Conservation (phyloP, 768 basidiomycete genomes). For the Naematelia encephala region DNA sequence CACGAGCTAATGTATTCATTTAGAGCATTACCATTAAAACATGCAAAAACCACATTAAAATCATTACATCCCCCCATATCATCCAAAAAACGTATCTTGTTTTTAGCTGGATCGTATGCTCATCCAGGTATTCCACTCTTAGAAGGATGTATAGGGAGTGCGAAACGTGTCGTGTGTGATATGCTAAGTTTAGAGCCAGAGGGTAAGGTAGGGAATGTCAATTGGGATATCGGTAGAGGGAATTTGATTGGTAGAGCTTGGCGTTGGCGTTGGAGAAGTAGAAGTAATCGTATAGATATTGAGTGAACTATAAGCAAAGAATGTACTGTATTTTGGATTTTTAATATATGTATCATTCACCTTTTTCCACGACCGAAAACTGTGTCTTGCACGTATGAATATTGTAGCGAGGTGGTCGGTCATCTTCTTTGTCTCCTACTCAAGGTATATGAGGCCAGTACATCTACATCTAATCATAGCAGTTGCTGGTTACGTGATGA, state of each 20-base stretch:
- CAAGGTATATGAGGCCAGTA: no score
- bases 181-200: constrained; percentile 26
- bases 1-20: neutral
- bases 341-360: no score
- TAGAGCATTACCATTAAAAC: neutral
- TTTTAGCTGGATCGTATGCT: constrained; percentile 69
- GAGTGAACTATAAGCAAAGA: no score
- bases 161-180: constrained; percentile 57
- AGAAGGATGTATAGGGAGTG: constrained; percentile 75
- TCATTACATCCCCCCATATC: neutral
- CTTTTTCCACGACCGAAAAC: no score
- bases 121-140: constrained; percentile 70
- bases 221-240: constrained; percentile 30
- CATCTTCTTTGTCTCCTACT: no score
- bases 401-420: no score
- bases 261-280: constrained; percentile 4
- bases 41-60: constrained; percentile 57
- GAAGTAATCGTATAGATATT: no score
- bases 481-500: no score
- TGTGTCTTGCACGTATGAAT: no score
- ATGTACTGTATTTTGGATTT: no score
- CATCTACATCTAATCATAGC: no score
- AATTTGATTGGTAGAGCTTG: constrained; percentile 25
- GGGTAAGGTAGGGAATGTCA: constrained; percentile 28
- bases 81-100: neutral